Percentiles rank a stretch among this genome's conserved stretches.
Conservation (phyloP, 129 eudicot genomes). For the Lonicera japonica region DNA sequence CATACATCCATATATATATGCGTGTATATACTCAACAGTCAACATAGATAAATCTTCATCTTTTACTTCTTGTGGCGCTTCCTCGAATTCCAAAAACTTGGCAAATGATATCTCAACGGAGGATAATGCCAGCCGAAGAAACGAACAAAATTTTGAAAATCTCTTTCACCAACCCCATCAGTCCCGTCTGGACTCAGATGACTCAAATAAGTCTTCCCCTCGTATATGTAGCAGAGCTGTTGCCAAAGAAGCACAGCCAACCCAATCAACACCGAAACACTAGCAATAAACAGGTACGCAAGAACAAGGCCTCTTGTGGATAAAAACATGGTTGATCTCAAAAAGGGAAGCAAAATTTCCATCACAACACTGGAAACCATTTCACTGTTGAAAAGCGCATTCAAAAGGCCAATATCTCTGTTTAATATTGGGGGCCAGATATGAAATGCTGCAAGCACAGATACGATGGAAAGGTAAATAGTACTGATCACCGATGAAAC, state of each 20-base stretch:
- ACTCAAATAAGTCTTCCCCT: constrained; percentile 81
- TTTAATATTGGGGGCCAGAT: constrained; percentile 60
- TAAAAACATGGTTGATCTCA: constrained; percentile 34
- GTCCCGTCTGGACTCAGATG: constrained; percentile 41
- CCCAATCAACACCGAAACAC: constrained; percentile 43
- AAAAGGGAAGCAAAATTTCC: constrained; percentile 37
- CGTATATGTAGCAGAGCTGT: constrained; percentile 68
- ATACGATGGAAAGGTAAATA: constrained; percentile 46
- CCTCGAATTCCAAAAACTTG: constrained; percentile 47
- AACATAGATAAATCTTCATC: neutral
- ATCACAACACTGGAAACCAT: constrained; percentile 23
- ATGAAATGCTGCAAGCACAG: constrained; percentile 39
- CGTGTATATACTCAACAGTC: no score
- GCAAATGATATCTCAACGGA: constrained; percentile 38
- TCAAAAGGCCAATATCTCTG: constrained; percentile 15
- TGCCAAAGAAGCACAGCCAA: constrained; percentile 79
- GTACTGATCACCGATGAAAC: constrained; percentile 73
- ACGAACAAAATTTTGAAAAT: constrained; percentile 57
- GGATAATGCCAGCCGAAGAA: constrained; percentile 65
- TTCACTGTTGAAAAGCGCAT: constrained; percentile 21
- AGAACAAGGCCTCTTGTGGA: constrained; percentile 39
- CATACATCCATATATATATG: no score
- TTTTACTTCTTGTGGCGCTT: constrained; percentile 70
- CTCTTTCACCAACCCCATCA: constrained; percentile 55
- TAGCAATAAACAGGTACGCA: constrained; percentile 38